phyloP scores from a whole-genome alignment of 495 filamentous ascomycete species.

The Viridothelium virens region DNA sequence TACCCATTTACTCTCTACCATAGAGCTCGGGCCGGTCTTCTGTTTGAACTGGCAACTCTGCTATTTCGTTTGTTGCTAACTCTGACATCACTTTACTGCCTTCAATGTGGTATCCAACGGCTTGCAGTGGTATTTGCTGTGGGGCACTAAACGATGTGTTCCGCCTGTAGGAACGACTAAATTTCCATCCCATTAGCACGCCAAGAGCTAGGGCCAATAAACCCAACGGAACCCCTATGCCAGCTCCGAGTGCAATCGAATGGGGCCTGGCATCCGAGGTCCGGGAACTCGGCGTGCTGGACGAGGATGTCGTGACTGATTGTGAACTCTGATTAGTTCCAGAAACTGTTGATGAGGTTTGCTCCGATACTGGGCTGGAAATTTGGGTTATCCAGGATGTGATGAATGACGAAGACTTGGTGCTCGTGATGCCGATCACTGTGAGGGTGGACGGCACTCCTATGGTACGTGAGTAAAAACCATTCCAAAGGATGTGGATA shows the following conservation, averaged over 20 bases:
- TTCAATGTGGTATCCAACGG: not conserved
- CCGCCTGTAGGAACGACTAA: not conserved
- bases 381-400: not conserved
- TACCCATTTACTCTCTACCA: too few relatives aligned
- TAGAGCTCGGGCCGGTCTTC: too few relatives aligned
- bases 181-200: not conserved
- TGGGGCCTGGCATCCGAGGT: not conserved
- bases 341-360: not conserved
- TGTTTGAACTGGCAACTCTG: too few relatives aligned
- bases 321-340: not conserved
- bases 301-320: not conserved
- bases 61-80: too few relatives aligned
- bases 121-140: not conserved
- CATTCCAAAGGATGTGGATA: not conserved
- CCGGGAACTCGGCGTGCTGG: not conserved
- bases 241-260: not conserved
- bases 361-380: not conserved
- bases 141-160: not conserved
- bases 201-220: not conserved
- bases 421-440: not conserved
- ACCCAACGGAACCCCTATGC: not conserved
- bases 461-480: not conserved
- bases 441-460: not conserved
- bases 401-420: not conserved
- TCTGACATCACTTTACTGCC: too few relatives aligned